Base-by-base conservation (phyloP, 1,139 yeast genomes). In the Casaregolazyma lundiana region DNA sequence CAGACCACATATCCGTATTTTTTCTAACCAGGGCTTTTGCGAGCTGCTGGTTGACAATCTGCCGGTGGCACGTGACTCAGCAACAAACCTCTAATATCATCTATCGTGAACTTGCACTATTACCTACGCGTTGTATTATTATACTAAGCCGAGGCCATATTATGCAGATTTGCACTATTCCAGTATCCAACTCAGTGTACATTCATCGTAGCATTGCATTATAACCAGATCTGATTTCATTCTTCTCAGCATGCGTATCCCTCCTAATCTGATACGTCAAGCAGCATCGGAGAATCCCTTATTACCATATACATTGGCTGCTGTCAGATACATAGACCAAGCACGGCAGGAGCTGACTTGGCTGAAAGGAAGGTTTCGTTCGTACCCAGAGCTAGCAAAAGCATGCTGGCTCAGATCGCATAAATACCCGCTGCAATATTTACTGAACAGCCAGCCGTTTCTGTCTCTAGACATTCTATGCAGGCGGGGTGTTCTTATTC, bases 371-470 rank as follows among this genome's bases (percentile, higher is more conserved):
- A 61, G 71, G 15, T 71, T 71, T 1, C 30, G 49, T 7, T 16
- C 49, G 1, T 35, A 42, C 15, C 35, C 35, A n/a, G 41, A 38
- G 40, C 48, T 49, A 16, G 30, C 20, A 8, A 36, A 43, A 18
- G 70, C 68, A 1, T 57, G 59, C 39, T 26, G 42, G 29, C 53
- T 52, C 16, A 55, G 72, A 9, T 61, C 66, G 15, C 60, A 62
- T 15, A 69, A 71, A 8, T 77, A 73, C 16, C 97, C 97, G 0
- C 64, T 90, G 32, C 97, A 92, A 63, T 89, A 92, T 62, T 77
- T 92, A 6, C 68, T 92, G 18, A 89, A 90, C 1, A 67, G 80
- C 0, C 97, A 90, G 66, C 97, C 97, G 1, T 92, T 92, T 68
- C 96, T 95, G 0, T 59, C 61, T 1, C 62, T 90, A 43, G 78